Evolutionary conservation across 2,329 filamentous ascomycete genomes (phyloP).

Genomic region (Calonectria leucothoes): DNA sequence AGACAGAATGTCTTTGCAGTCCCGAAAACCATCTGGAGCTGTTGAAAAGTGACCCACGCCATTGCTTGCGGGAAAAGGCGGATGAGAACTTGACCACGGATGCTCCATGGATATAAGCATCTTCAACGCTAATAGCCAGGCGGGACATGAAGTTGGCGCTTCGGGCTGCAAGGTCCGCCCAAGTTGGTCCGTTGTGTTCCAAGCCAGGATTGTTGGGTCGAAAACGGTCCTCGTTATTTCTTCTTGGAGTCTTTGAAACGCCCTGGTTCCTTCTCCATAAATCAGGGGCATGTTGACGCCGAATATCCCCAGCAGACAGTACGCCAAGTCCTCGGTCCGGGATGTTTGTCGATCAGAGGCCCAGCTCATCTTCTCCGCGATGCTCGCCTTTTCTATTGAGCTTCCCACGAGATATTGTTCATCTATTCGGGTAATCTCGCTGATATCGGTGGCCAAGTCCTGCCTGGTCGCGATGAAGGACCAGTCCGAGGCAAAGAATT

Average conservation of each 20-base stretch:
- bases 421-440: background rate
- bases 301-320: conserved; percentile 1
- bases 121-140: background rate
- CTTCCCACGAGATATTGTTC: background rate
- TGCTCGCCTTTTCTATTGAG: background rate
- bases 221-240: background rate
- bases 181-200: background rate
- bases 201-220: background rate
- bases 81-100: background rate
- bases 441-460: background rate
- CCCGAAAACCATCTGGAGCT: background rate
- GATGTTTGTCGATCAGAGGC: background rate
- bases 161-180: background rate
- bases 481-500: background rate
- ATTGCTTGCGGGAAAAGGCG: background rate
- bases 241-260: background rate
- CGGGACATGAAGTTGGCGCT: background rate
- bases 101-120: background rate
- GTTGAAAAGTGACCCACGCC: background rate
- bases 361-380: conserved; percentile 7
- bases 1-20: background rate
- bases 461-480: background rate
- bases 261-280: background rate
- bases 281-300: background rate
- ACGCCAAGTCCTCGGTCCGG: background rate